These are phyloP conservation scores for Citrullus colocynthis DNA, from an alignment of 306 rosid species.

Conservation along the genomic window DNA sequence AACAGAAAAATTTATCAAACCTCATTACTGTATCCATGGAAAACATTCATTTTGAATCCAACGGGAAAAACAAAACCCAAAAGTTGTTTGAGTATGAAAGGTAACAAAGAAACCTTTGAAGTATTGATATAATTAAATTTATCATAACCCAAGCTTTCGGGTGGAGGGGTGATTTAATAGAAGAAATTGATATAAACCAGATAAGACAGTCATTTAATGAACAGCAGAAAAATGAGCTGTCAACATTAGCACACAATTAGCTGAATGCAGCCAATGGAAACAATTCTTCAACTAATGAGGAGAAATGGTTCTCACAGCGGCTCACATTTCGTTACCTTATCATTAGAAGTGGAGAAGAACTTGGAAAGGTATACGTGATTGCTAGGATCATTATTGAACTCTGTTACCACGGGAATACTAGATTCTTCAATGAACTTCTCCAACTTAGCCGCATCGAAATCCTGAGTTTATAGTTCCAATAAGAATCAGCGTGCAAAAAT, in stretches of 20 bases:
- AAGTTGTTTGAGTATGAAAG: not conserved
- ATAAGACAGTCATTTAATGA: not conserved
- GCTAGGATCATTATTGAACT: constrained; percentile 58
- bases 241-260: not conserved
- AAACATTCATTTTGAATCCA: not conserved
- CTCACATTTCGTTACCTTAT: constrained; percentile 36
- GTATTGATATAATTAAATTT: no score
- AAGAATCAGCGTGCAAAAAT: not conserved
- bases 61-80: not conserved
- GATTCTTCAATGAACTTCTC: constrained; percentile 64
- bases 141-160: no score
- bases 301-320: not conserved
- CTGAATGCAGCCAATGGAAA: not conserved
- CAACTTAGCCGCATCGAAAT: constrained; percentile 48
- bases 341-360: constrained; percentile 42
- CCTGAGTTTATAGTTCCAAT: constrained; percentile 27
- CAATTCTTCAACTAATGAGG: not conserved
- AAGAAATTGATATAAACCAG: not conserved
- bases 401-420: constrained; percentile 45
- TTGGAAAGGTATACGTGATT: constrained; percentile 56
- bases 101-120: not conserved
- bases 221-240: not conserved
- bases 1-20: constrained; percentile 8
- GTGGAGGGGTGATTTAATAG: no score
- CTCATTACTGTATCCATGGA: not conserved